phyloP scores from a whole-genome alignment of 768 basidiomycete species.

The Psilocybe azurescens region DNA sequence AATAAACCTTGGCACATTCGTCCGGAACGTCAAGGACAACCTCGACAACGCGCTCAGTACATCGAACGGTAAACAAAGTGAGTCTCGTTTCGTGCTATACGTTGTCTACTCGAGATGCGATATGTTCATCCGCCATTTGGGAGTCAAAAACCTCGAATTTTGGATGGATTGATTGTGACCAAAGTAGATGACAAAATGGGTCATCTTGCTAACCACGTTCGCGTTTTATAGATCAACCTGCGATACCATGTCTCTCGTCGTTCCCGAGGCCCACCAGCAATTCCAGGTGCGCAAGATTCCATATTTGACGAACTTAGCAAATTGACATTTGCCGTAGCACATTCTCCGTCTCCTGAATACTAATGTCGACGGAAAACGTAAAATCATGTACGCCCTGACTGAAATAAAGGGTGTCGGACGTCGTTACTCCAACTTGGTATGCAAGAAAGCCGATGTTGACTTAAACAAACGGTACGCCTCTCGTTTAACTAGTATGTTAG shows the following conservation, averaged over 20 bases:
- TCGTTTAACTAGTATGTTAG: background rate
- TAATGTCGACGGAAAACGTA: constrained; percentile 99
- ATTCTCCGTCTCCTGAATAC: constrained; percentile 99
- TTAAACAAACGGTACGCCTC: constrained; percentile 92
- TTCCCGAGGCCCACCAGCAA: constrained; percentile 94
- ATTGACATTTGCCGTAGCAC: constrained; percentile 61
- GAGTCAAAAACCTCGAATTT: constrained; percentile 2
- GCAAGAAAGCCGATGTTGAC: constrained; percentile 99
- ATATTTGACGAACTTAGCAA: background rate
- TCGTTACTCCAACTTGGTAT: constrained; percentile 97
- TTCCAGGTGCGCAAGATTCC: constrained; percentile 71
- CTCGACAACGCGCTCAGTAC: constrained; percentile 17
- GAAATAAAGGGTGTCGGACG: constrained; percentile 99
- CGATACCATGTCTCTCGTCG: constrained; percentile 89
- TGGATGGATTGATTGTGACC: constrained; percentile 17
- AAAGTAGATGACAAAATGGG: constrained; percentile 15
- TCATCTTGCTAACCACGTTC: constrained; percentile 6
- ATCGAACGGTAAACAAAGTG: constrained; percentile 11
- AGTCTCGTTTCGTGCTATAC: constrained; percentile 6
- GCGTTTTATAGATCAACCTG: constrained; percentile 23
- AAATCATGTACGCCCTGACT: constrained; percentile 99
- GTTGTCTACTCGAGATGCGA: background rate
- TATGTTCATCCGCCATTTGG: background rate
- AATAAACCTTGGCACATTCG: constrained; percentile 4
- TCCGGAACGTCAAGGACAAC: constrained; percentile 12